Conservation (phyloP, 208 protist genomes). For the Trypanosoma scelopori region DNA sequence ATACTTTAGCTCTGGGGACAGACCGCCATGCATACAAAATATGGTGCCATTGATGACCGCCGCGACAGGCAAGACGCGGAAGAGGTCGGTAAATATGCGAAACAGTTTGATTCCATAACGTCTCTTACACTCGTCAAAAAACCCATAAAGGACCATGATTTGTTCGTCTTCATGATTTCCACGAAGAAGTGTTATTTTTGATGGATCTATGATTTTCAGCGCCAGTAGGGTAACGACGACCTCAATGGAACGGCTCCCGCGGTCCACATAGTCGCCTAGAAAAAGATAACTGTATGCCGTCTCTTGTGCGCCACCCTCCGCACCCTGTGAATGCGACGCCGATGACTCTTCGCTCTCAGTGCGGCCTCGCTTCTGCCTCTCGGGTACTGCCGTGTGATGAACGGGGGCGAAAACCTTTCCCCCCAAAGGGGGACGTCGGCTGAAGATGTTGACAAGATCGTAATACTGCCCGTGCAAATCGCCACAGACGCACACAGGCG, state of each 20-base stretch:
- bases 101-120: constrained; percentile 97
- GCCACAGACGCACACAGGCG: constrained; percentile 96
- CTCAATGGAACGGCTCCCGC: constrained; percentile 97
- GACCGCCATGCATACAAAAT: constrained; percentile 99
- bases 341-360: constrained; percentile 11
- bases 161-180: constrained; percentile 99
- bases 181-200: constrained; percentile 97
- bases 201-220: constrained; percentile 97
- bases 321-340: constrained; percentile 1
- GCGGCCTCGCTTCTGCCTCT: constrained; percentile 9
- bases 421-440: constrained; percentile 62
- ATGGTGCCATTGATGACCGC: constrained; percentile 98
- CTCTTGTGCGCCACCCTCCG: background rate
- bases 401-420: constrained; percentile 35
- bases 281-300: constrained; percentile 93
- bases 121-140: constrained; percentile 99
- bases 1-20: constrained; percentile 93
- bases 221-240: constrained; percentile 91
- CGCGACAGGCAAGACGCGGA: constrained; percentile 97
- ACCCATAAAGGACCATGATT: constrained; percentile 99
- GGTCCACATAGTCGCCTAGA: constrained; percentile 97
- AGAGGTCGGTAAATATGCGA: constrained; percentile 98
- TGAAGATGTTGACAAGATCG: constrained; percentile 97
- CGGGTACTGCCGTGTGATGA: constrained; percentile 18
- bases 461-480: constrained; percentile 98